These are phyloP conservation scores for Trichosporon coremiiforme DNA, from an alignment of 1,284 basidiomycete genomes.

Conservation along the genomic window DNA sequence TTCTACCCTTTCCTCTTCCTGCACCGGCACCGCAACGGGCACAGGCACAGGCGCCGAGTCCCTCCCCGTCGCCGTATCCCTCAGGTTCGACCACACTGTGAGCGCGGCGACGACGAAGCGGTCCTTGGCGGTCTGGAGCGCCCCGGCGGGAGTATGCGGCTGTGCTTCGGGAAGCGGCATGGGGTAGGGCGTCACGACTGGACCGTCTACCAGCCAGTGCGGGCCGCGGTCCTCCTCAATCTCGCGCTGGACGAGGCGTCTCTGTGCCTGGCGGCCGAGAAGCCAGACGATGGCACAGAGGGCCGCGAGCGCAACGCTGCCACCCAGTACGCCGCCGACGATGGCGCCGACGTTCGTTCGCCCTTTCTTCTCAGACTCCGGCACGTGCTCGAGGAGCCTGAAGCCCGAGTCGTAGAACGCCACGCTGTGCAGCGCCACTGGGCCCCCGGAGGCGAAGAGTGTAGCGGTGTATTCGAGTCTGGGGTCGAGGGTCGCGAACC, in stretches of 20 bases:
- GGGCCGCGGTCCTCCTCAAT: not conserved
- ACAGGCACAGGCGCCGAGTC: not conserved
- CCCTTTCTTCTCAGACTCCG: not conserved
- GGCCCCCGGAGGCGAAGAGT: not conserved
- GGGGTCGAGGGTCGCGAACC: not conserved
- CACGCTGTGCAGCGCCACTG: not conserved
- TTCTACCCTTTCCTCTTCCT: not conserved
- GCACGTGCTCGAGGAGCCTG: too few species aligned
- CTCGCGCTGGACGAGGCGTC: not conserved
- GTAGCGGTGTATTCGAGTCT: not conserved
- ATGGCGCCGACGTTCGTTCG: not conserved
- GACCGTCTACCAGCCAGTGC: not conserved
- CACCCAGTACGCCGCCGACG: not conserved
- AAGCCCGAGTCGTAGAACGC: not conserved
- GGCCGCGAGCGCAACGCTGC: not conserved
- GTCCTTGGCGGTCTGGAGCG: not conserved
- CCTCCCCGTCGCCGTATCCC: not conserved
- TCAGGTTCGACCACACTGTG: not conserved
- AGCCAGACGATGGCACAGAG: not conserved
- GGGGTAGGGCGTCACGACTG: not conserved
- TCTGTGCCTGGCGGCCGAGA: not conserved
- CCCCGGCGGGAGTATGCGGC: not conserved
- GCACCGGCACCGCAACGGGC: not conserved
- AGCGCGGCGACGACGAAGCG: not conserved
- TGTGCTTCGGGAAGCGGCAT: not conserved